Percentiles rank a stretch among this genome's conserved stretches.
phyloP scores from a whole-genome alignment of 208 protist genomes.

The Tritrichomonas musculus region DNA sequence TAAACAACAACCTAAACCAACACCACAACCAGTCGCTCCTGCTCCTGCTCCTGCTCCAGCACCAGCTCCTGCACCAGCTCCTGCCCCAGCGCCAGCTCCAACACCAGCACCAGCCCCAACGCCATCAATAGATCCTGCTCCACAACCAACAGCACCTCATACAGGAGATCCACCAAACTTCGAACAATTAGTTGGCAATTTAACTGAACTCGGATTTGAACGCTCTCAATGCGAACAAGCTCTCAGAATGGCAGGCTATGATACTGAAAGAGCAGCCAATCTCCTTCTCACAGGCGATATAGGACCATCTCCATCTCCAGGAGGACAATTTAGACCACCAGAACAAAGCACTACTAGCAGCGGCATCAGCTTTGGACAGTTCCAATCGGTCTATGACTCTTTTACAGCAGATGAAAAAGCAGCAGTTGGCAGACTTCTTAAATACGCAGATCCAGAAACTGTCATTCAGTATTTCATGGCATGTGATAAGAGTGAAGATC shows the following conservation, averaged over 20 bases:
- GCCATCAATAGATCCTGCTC: too few species aligned
- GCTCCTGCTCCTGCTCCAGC: too few species aligned
- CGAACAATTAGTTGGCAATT: neutral
- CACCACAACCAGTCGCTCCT: too few species aligned
- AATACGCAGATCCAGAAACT: neutral
- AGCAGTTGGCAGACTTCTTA: neutral
- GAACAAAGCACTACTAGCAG: too few species aligned
- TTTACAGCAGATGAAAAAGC: neutral
- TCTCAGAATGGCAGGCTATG: neutral
- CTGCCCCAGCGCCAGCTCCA: too few species aligned
- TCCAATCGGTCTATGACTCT: neutral
- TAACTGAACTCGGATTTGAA: neutral
- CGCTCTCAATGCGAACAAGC: neutral
- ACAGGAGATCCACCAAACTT: neutral
- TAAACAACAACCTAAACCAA: too few species aligned
- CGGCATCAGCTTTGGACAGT: neutral
- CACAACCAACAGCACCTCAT: too few species aligned
- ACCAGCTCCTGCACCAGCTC: too few species aligned
- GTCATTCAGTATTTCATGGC: constrained; percentile 34
- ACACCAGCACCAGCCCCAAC: too few species aligned
- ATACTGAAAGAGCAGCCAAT: neutral
- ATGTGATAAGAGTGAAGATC: constrained; percentile 37
- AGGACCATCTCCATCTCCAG: too few species aligned
- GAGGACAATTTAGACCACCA: too few species aligned
- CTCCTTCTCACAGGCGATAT: neutral